These are phyloP conservation scores for Saccharomycopsis schoenii DNA, from an alignment of 805 yeast species.

Conservation along the genomic window DNA sequence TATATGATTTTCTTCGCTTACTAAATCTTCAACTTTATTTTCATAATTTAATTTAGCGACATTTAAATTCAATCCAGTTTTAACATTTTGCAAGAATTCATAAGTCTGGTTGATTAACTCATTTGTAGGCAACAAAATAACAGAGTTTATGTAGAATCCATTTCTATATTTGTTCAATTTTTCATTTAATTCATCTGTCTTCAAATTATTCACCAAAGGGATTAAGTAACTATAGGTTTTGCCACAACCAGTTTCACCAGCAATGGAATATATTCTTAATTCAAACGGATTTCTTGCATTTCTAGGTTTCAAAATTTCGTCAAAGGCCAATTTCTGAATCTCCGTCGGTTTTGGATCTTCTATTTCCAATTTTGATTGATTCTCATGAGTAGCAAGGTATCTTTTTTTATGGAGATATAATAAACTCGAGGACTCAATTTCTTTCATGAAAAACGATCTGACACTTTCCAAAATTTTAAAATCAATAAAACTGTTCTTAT, in stretches of 20 bases:
- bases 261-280: conserved; percentile 61
- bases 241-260: conserved; percentile 97
- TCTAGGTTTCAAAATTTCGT: conserved; percentile 36
- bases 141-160: conserved; percentile 41
- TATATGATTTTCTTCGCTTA: conserved; percentile 32
- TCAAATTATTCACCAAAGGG: conserved; percentile 60
- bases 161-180: background rate
- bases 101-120: conserved; percentile 80
- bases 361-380: conserved; percentile 5
- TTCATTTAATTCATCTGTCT: conserved; percentile 38
- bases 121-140: conserved; percentile 71
- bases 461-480: conserved; percentile 60
- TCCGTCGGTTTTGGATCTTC: conserved; percentile 50
- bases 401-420: conserved; percentile 21
- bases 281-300: conserved; percentile 25
- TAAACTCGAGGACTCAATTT: conserved; percentile 40
- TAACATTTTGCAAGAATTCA: conserved; percentile 26
- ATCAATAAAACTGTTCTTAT: conserved; percentile 37
- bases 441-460: conserved; percentile 46
- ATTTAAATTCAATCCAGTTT: conserved; percentile 2
- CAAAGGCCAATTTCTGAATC: conserved; percentile 70
- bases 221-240: conserved; percentile 88
- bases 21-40: conserved; percentile 6
- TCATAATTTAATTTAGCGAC: conserved; percentile 5
- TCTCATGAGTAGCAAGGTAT: conserved; percentile 7